Conservation (phyloP, 805 yeast genomes). For the Scheffersomyces stipitis region DNA sequence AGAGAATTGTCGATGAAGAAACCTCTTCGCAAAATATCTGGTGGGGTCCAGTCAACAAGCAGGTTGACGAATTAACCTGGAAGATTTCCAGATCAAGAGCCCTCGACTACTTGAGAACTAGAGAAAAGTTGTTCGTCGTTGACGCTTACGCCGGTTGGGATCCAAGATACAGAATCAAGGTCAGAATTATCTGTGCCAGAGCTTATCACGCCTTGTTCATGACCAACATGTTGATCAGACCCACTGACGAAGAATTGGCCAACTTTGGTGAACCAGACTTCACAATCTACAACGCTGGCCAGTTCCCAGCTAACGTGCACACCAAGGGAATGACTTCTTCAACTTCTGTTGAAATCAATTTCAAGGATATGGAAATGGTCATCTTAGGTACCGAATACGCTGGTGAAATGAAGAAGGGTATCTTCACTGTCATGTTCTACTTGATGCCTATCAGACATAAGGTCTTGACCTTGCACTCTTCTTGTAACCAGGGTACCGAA, state of each 20-base stretch:
- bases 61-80: constrained; percentile 94
- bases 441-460: constrained; percentile 93
- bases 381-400: constrained; percentile 98
- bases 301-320: constrained; percentile 95
- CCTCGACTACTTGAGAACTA: constrained; percentile 91
- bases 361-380: constrained; percentile 98
- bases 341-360: constrained; percentile 94
- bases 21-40: constrained; percentile 81
- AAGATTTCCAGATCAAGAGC: constrained; percentile 94
- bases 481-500: constrained; percentile 85
- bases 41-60: constrained; percentile 99
- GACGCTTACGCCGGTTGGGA: constrained; percentile 99
- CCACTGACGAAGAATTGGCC: constrained; percentile 83
- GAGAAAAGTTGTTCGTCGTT: constrained; percentile 89
- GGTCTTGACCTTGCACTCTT: constrained; percentile 91
- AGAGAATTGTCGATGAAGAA: constrained; percentile 94
- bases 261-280: constrained; percentile 97
- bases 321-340: constrained; percentile 97
- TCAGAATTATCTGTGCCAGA: constrained; percentile 94
- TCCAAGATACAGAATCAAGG: constrained; percentile 94
- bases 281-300: constrained; percentile 98
- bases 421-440: constrained; percentile 98
- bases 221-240: constrained; percentile 97
- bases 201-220: constrained; percentile 98
- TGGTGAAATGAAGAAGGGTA: constrained; percentile 99